Percentiles rank a stretch among this genome's conserved stretches.
Evolutionary conservation across 371 early-diverging fungal species (phyloP).

Genomic region (Mortierella sp.): DNA sequence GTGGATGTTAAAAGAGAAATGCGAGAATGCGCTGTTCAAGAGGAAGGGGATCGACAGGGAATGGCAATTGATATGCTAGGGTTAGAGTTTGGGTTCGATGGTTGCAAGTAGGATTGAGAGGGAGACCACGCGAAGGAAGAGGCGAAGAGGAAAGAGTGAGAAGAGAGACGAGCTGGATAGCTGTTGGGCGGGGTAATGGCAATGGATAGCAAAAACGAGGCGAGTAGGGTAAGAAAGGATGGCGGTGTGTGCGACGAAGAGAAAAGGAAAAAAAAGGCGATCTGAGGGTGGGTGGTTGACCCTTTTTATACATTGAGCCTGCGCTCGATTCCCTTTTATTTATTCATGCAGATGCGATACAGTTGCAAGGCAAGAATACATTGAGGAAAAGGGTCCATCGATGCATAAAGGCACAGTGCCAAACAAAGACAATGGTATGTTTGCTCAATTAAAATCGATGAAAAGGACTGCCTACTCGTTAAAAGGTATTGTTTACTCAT

Average conservation of each 20-base stretch:
- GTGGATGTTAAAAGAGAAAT: not conserved
- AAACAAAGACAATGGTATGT: not conserved
- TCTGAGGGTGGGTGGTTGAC: not conserved
- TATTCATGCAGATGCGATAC: not conserved
- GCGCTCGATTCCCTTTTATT: not conserved
- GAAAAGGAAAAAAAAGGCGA: not conserved
- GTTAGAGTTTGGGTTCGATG: not conserved
- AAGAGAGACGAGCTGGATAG: not conserved
- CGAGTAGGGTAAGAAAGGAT: not conserved
- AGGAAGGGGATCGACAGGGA: not conserved
- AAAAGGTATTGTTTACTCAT: not conserved
- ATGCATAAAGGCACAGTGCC: not conserved
- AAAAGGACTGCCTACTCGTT: not conserved
- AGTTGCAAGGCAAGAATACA: not conserved
- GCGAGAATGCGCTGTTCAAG: not conserved
- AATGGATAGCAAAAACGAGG: not conserved
- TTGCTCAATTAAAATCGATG: not conserved
- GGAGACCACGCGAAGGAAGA: not conserved
- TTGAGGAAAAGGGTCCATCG: not conserved
- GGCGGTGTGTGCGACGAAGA: not conserved
- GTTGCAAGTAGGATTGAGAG: not conserved
- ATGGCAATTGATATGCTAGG: not conserved
- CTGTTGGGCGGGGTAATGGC: not conserved
- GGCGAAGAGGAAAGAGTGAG: not conserved
- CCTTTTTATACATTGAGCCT: slow-evolving; percentile 1